Evolutionary conservation across 2,329 filamentous ascomycete species (phyloP).

Genomic region (Penicillium sp.): DNA sequence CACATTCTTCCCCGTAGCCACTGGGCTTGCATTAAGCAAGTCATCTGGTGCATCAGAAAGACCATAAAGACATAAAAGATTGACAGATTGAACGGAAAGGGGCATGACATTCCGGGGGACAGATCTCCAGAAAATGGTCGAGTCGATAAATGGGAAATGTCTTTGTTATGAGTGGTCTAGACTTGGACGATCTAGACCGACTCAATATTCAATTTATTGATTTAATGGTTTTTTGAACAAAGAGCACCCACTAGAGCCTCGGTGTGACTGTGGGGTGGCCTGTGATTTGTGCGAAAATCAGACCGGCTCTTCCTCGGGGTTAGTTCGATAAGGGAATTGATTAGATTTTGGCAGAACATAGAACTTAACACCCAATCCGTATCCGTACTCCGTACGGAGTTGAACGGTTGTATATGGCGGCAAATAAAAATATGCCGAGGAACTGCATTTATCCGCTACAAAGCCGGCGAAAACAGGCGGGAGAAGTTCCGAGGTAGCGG

Average conservation of each 20-base stretch:
- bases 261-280: neutral
- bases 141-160: conserved; percentile 3
- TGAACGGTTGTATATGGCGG: neutral
- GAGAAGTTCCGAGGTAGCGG: neutral
- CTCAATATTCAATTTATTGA: neutral
- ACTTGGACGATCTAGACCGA: conserved; percentile 1
- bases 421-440: neutral
- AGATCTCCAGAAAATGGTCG: neutral
- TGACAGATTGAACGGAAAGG: neutral
- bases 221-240: neutral
- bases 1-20: neutral
- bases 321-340: neutral
- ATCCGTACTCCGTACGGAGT: neutral
- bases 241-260: conserved; percentile 3
- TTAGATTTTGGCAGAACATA: neutral
- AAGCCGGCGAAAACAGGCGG: neutral
- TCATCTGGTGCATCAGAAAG: conserved; percentile 7
- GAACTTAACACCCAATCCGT: neutral
- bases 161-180: conserved; percentile 9
- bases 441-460: conserved; percentile 9
- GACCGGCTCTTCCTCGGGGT: neutral
- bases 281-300: conserved; percentile 17
- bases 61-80: neutral
- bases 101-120: neutral
- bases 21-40: conserved; percentile 12